These are phyloP conservation scores for Angomonas deanei DNA, from an alignment of 208 protist genomes.

Conservation along the genomic window DNA sequence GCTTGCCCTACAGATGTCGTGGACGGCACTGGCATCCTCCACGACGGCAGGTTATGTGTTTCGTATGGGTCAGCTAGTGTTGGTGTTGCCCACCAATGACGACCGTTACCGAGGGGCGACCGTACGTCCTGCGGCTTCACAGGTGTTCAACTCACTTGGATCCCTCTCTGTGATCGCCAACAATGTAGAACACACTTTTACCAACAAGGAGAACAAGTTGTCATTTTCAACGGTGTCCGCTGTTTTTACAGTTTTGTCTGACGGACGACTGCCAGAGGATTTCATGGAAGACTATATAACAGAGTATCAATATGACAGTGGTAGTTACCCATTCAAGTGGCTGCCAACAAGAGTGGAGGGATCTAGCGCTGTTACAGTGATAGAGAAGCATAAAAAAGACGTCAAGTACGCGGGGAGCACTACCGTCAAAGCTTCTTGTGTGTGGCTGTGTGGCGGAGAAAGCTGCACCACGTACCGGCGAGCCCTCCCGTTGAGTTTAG, in stretches of 20 bases:
- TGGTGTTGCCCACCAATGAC: slow-evolving; percentile 32
- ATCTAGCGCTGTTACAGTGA: slow-evolving; percentile 7
- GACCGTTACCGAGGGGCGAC: slow-evolving; percentile 18
- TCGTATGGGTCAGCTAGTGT: slow-evolving; percentile 53
- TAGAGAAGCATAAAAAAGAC: slow-evolving; percentile 16
- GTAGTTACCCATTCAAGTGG: slow-evolving; percentile 29
- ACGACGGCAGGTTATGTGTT: slow-evolving; percentile 15
- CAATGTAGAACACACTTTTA: not conserved
- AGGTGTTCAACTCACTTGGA: slow-evolving; percentile 35
- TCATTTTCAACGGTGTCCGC: slow-evolving; percentile 14
- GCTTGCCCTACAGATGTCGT: not conserved
- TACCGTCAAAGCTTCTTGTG: not conserved
- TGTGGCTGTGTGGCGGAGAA: slow-evolving; percentile 44
- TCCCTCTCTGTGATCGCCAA: slow-evolving; percentile 23
- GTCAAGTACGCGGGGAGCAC: not conserved
- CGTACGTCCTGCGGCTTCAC: slow-evolving; percentile 24
- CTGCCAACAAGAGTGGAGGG: slow-evolving; percentile 7
- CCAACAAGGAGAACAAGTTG: not conserved
- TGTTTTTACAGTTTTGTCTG: slow-evolving; percentile 49
- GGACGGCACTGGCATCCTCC: not conserved
- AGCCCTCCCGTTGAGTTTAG: slow-evolving; percentile 43
- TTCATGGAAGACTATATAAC: slow-evolving; percentile 60
- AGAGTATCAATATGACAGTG: slow-evolving; percentile 59
- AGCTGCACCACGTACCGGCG: slow-evolving; percentile 21
- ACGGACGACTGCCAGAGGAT: slow-evolving; percentile 54